Base-by-base conservation (phyloP, 1,284 basidiomycete genomes). In the Termitomyces sp. region DNA sequence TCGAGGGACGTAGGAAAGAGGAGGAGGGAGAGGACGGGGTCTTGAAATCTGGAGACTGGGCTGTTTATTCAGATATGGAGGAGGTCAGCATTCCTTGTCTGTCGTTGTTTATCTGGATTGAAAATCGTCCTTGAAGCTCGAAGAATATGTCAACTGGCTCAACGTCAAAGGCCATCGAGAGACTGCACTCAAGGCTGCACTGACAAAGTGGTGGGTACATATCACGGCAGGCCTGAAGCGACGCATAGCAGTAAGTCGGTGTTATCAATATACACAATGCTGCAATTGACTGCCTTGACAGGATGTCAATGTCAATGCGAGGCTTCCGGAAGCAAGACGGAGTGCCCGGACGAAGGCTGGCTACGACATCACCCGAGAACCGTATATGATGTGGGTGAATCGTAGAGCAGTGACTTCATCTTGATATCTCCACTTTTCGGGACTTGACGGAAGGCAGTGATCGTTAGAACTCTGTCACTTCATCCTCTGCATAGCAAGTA, bases 81-180 rank as follows among this genome's bases (percentile, higher is more conserved):
- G 86, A 94, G 83, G 94, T 94, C 72, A 66, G 66, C 61, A n/a
- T 42, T 8, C 36, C 15, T 38, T 43, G 17, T 34, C 26, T 30
- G 43, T 15, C 17, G 10, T 17, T 19, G 17, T 17, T 31, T 21
- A 10, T 46, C n/a, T 10, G 3, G 17, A 41, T 47, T 59, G 21
- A 50, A 30, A 30, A n/a, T 59, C 24, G 58, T 34, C 47, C 51
- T 51, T 53, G 36, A 66, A 95, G 90, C 70, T 97, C 55, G 86
- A 92, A 44, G 83, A 86, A 59, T 90, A 94, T 62, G 71, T 92
- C 46, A 80, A 84, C 2, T 98, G 95, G 95, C 77, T 99, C 19
- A 95, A 98, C 66, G 79, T 86, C 21, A 94, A 94, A 70, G 97
- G 96, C 6, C 81, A 87, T 49, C 85, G 95, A 47, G 96, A 98